Evolutionary conservation across 202 grass and related monocot species (phyloP), one percentile per base, ranked within the genome.

Genomic region (Elaeis oleifera): DNA sequence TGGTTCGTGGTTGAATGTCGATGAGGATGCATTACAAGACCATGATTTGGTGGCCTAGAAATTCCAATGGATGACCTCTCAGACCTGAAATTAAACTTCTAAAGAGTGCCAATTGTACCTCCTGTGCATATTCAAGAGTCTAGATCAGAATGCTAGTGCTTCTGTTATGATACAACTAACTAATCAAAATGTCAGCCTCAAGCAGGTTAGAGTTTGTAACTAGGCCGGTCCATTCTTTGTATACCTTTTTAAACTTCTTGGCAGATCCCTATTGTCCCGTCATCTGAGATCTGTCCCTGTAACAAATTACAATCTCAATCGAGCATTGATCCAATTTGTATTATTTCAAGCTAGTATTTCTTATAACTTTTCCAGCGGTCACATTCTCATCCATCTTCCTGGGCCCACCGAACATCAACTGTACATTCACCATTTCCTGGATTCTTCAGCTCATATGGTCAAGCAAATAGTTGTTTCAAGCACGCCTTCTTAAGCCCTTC

Each of bases 1-100:
- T 68, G 81, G 64, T 32, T 76, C 90, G 5, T 95, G 90, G 85
- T 81, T 95, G 31, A 88, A 75, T 4, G 74, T 90, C 11, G 83
- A 90, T 49, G 78, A 81, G 1, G 90, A 90, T 18, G 73, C 76
- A 16, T 73, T 95, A 26, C 87, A 83, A 71, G 90, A 95, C 31
- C 56, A 60, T 48, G 90, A 95, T 81, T 68, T 95, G 3, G 86
- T 88, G 11, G 80, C 18, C 74, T 95, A 14, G 70, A 95, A 50
- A 86, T 95, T 54, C 90, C 90, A 3, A 77, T 84, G 36, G 90
- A 95, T 61, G 90, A 95, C 71, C 83, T 95, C 14, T 80, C 83
- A 13, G 80, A 95, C 50, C 71, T 95, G n/a, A 88, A 78, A 50
- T 84, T 95, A 29, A 54, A 55, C 56, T 80, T 83, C 5, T 95